phyloP scores from a whole-genome alignment of 106 monocot species.

The Gastrodia elata region DNA sequence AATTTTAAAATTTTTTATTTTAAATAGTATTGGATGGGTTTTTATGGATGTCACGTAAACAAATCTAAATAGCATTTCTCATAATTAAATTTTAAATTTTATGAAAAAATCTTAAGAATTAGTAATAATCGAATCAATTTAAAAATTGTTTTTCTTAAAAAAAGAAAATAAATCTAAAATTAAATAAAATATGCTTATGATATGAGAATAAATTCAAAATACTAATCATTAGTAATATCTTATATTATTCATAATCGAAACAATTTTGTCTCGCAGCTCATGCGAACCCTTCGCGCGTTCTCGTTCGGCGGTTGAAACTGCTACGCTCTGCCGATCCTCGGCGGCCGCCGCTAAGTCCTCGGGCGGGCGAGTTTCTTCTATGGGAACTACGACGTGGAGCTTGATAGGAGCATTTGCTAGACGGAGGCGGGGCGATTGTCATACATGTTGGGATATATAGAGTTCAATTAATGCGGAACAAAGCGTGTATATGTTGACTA shows the following conservation, averaged over 20 bases:
- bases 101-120: neutral
- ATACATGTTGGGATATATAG: no score
- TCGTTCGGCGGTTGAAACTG: conserved; percentile 24
- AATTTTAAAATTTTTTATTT: no score
- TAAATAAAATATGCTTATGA: neutral
- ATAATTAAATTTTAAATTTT: no score
- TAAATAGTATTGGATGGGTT: no score
- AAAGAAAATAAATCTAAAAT: no score
- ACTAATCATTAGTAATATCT: neutral
- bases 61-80: no score
- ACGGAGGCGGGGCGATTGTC: conserved; percentile 5
- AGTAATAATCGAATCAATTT: neutral
- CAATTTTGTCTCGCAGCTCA: neutral
- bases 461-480: no score
- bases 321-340: conserved; percentile 10
- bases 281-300: conserved; percentile 28
- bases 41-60: no score
- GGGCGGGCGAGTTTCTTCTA: conserved; percentile 27
- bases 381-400: conserved; percentile 39
- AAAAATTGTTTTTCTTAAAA: no score
- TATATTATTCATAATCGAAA: neutral
- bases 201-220: no score
- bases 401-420: conserved; percentile 24
- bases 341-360: conserved; percentile 10
- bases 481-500: no score